A percentile compares a stretch with the other conserved stretches of the same genome.
Evolutionary conservation across 768 basidiomycete species (phyloP).

Genomic region (Multifurca ochricompacta): DNA sequence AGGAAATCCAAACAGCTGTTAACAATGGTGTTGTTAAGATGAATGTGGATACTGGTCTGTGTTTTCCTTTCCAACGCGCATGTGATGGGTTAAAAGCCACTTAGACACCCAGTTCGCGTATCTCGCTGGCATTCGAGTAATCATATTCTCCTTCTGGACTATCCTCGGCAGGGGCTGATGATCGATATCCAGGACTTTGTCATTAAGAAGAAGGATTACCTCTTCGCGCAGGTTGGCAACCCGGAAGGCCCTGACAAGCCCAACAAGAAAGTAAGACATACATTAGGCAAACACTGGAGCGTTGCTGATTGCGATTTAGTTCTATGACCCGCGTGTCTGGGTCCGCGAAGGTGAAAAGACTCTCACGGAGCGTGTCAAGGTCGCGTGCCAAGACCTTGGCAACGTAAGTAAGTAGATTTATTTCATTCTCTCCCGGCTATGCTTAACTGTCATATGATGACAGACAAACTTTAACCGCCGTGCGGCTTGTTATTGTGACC

Average conservation of each 20-base stretch:
- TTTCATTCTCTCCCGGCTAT: background rate
- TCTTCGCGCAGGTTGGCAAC: conserved; percentile 90
- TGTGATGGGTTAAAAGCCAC: conserved; percentile 7
- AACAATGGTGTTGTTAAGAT: conserved; percentile 94
- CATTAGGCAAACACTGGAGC: background rate
- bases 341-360: conserved; percentile 99
- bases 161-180: background rate
- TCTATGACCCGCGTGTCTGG: conserved; percentile 96
- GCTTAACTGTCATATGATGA: background rate
- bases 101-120: conserved; percentile 90
- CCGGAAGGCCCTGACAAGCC: conserved; percentile 96
- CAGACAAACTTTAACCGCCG: conserved; percentile 7
- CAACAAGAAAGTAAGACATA: conserved; percentile 81
- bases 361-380: conserved; percentile 76
- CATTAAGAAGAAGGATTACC: conserved; percentile 76
- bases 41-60: conserved; percentile 86
- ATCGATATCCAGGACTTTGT: conserved; percentile 63
- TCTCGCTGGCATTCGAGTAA: conserved; percentile 71
- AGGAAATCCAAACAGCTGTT: conserved; percentile 92
- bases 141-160: conserved; percentile 17
- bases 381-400: conserved; percentile 87
- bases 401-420: conserved; percentile 30
- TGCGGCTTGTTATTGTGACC: background rate
- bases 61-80: background rate
- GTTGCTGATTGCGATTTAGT: conserved; percentile 34